Conservation (phyloP, 2,329 filamentous ascomycete species). For the Colletotrichum sp. region DNA sequence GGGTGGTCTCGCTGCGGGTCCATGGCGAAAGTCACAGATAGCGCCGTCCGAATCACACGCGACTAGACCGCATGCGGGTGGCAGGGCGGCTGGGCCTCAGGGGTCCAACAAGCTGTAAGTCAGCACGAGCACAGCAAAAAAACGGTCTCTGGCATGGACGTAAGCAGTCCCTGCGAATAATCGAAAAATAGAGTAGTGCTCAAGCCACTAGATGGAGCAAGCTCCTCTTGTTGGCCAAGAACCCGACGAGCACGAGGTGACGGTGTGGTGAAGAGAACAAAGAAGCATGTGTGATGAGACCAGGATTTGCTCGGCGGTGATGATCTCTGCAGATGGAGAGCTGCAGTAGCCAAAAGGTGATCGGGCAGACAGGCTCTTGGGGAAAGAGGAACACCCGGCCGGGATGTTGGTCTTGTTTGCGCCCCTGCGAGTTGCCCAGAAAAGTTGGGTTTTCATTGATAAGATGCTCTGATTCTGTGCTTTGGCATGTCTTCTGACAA, state of each 20-base stretch:
- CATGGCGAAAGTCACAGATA: slow-evolving; percentile 20
- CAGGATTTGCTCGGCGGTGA: slow-evolving; percentile 14
- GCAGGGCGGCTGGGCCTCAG: slow-evolving; percentile 6
- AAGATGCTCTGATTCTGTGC: neutral
- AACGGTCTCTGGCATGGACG: neutral
- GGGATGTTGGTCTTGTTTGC: slow-evolving; percentile 5
- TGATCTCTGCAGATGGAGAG: slow-evolving; percentile 17
- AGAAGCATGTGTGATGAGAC: neutral
- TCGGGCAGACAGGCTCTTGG: neutral
- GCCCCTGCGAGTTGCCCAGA: neutral
- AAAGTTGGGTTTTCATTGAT: neutral
- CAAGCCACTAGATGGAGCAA: neutral
- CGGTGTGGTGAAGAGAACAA: neutral
- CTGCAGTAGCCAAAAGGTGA: slow-evolving; percentile 7
- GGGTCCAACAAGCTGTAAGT: neutral
- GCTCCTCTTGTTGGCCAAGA: neutral
- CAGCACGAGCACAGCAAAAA: neutral
- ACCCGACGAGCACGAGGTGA: neutral
- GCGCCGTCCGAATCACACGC: slow-evolving; percentile 21
- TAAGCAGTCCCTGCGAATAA: neutral
- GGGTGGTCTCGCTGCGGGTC: neutral
- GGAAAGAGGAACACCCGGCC: neutral
- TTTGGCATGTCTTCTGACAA: neutral
- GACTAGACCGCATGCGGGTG: slow-evolving; percentile 17
- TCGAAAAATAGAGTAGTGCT: neutral